Evolutionary conservation across 2,329 filamentous ascomycete species (phyloP), one percentile per base, ranked within the genome.

Genomic region (Endocalyx cinctus): DNA sequence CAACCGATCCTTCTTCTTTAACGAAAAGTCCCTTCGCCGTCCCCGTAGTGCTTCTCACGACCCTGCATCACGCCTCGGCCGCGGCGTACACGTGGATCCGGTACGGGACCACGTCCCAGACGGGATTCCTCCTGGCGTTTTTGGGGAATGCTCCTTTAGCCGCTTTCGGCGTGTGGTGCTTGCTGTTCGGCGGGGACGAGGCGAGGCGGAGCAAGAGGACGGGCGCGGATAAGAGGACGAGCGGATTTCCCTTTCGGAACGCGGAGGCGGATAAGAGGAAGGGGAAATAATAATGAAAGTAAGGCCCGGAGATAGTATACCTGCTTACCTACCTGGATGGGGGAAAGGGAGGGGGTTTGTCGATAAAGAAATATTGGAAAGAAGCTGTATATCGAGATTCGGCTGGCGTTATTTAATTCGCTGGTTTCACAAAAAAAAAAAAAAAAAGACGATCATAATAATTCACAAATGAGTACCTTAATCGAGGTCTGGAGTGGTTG

Each of bases 71-170:
- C 57, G 62, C 68, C 13, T 50, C 67, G 0, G 67, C 69, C 5
- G 79, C 79, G 13, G 77, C 80, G 43, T 82, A 85, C 57, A 70
- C 75, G 51, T 92, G 89, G 60, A 69, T 70, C 30, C 73, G 79
- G 55, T 86, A 79, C 61, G 68, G 70, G n/a, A 60, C 64, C 33
- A 64, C 63, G 56, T 65, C 67, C 5, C 70, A 78, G 48, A 65
- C 72, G 10, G 74, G 70, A 0, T 84, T 81, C 51, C 60, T 72
- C 2, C 54, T 85, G 5, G 83, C 78, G 0, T 70, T 77, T 43
- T 47, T 72, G 2, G 77, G 71, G 14, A 80, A 71, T 44, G 66
- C 68, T 6, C 46, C 63, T 22, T 60, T 89, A 38, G 77, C 76
- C 2, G 66, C 68, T 3, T 63, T 84, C 27, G 86, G 79, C 1